Conservation (phyloP, 23 red algal genomes). For the Gracilaria caudata region DNA sequence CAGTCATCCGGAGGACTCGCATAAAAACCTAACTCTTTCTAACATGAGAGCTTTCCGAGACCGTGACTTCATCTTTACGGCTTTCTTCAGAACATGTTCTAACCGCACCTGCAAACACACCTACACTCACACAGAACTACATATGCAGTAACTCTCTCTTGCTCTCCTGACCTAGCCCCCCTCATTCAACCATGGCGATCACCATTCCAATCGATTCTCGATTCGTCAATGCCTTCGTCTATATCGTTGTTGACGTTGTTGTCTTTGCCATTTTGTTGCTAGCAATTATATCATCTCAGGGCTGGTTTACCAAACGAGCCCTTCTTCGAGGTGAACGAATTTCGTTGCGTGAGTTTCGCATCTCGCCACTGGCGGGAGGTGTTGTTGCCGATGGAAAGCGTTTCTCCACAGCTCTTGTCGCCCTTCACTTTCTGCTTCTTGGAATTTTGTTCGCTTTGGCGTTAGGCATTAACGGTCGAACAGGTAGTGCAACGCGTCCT, state of each 20-base stretch:
- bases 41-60: too few relatives aligned
- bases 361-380: constrained; percentile 14
- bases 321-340: constrained; percentile 16
- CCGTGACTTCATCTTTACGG: too few relatives aligned
- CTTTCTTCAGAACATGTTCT: too few relatives aligned
- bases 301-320: neutral
- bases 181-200: neutral
- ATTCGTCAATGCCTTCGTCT: constrained; percentile 30
- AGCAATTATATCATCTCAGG: neutral
- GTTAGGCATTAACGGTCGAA: constrained; percentile 34
- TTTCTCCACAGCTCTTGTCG: constrained; percentile 1
- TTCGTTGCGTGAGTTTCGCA: constrained; percentile 2
- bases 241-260: constrained; percentile 20
- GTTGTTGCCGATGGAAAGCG: constrained; percentile 23
- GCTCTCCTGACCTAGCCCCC: too few relatives aligned
- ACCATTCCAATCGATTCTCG: constrained; percentile 21
- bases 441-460: constrained; percentile 21
- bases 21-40: too few relatives aligned
- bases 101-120: too few relatives aligned
- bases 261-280: constrained; percentile 11
- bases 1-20: too few relatives aligned
- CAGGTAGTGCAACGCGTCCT: neutral
- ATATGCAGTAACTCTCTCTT: too few relatives aligned
- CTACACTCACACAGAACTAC: too few relatives aligned
- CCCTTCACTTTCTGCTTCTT: constrained; percentile 16